A percentile compares a stretch with the other conserved stretches of the same genome.
These are phyloP conservation scores for Diddensiella caesifluorescens DNA, from an alignment of 805 yeast genomes.

Conservation along the genomic window DNA sequence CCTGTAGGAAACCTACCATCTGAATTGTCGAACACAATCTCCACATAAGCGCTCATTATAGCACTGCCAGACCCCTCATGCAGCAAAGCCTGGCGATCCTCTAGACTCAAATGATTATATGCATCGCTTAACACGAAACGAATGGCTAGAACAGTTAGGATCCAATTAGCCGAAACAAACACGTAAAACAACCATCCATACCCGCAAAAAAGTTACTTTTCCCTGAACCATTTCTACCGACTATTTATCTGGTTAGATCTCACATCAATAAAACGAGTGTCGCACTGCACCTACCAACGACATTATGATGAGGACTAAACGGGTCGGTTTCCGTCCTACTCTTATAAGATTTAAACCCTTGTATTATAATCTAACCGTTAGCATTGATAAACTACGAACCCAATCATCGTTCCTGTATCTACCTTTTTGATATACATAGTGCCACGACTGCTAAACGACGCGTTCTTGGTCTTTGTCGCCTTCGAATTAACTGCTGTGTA, in stretches of 20 bases:
- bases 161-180: neutral
- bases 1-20: slow-evolving; percentile 70
- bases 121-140: slow-evolving; percentile 89
- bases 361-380: slow-evolving; percentile 51
- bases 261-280: neutral
- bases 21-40: slow-evolving; percentile 75
- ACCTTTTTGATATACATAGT: slow-evolving; percentile 23
- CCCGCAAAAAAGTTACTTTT: slow-evolving; percentile 86
- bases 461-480: neutral
- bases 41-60: slow-evolving; percentile 89
- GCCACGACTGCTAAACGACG: neutral
- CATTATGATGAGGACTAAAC: slow-evolving; percentile 77
- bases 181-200: neutral
- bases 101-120: slow-evolving; percentile 74
- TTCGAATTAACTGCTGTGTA: too few relatives aligned
- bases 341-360: slow-evolving; percentile 91
- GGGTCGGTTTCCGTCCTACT: slow-evolving; percentile 72
- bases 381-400: neutral
- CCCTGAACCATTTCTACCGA: slow-evolving; percentile 95
- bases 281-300: slow-evolving; percentile 42
- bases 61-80: slow-evolving; percentile 79
- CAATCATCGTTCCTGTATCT: neutral
- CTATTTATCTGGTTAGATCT: too few relatives aligned
- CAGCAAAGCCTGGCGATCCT: slow-evolving; percentile 78
- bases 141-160: slow-evolving; percentile 52